Evolutionary conservation across 192 early-diverging fungal genomes (phyloP), one percentile per base, ranked within the genome.

Genomic region (Thoreauomyces humboldtii): DNA sequence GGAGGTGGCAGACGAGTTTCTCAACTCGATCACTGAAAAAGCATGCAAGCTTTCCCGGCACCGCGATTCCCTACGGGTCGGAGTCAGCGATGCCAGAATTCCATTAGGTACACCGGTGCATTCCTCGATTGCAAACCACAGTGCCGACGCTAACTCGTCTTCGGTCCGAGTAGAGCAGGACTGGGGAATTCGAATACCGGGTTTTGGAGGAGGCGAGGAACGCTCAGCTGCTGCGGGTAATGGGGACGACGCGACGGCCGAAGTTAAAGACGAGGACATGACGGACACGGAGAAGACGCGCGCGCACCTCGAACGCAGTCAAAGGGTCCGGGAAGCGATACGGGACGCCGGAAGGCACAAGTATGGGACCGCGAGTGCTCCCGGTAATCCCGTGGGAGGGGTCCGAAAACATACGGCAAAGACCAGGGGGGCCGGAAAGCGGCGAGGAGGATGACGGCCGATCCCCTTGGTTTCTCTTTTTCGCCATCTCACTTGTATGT

Each of bases 181-280:
- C 42, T 75, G 68, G 68, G 46, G 61, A 6, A 65, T 75, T 9
- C 63, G 58, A 46, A 51, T 75, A 15, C 67, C 73, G 7, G 73
- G 73, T 0, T 75, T 75, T 48, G 64, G 64, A n/a, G 28, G 15
- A 4, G 62, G 27, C 17, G 51, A 36, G 11, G 32, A 54, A 9
- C 29, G 21, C 48, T 9, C 46, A 38, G 25, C 46, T 9, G 47
- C 27, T 31, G n/a, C 38, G 9, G 38, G 11, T 41, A 41, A 9
- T 9, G 38, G n/a, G 11, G n/a, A 41, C n/a, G 19, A 22, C 3
- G 19, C 5, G 29, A 14, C 32, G 22, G 34, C 55, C 29, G 55
- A 57, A 12, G 17, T 17, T 12, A 41, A 9, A 41, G 38, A 41
- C 9, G 38, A 41, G 11, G 38, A 24, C n/a, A n/a, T n/a, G n/a